Percentiles rank a stretch among this genome's conserved stretches.
Evolutionary conservation across 106 monocot species (phyloP).

Genomic region (Agapanthus africanus): DNA sequence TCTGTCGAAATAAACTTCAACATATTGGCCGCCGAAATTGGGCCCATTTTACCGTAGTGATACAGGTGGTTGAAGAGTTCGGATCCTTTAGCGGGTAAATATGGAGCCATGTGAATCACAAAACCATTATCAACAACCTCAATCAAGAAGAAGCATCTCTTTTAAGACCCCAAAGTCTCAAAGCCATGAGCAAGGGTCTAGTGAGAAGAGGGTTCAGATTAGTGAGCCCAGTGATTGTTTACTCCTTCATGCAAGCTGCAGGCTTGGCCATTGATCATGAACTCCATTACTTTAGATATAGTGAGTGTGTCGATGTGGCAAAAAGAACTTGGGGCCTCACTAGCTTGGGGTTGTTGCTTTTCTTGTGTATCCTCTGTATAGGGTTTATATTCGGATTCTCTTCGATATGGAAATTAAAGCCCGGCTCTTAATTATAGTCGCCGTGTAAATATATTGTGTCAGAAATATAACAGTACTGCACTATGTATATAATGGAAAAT

Average conservation of each 20-base stretch:
- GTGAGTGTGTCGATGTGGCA: slow-evolving; percentile 18
- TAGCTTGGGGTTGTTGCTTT: background rate
- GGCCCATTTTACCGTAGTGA: no score
- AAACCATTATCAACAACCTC: slow-evolving; percentile 23
- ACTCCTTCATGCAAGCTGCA: slow-evolving; percentile 52
- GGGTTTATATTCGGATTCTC: no score
- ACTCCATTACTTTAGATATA: slow-evolving; percentile 29
- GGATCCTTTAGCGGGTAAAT: slow-evolving; percentile 42
- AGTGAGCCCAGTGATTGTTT: slow-evolving; percentile 33
- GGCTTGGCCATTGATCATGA: slow-evolving; percentile 46
- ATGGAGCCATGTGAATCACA: slow-evolving; percentile 49
- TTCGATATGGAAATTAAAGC: no score
- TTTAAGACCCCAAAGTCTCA: slow-evolving; percentile 39
- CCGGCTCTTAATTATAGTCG: no score
- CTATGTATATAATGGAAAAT: no score
- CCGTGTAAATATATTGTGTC: no score
- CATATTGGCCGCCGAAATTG: no score
- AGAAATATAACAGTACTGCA: no score
- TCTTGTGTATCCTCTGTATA: no score
- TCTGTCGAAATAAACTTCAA: no score
- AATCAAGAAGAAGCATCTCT: slow-evolving; percentile 2
- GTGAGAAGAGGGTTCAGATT: slow-evolving; percentile 33
- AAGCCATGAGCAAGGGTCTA: slow-evolving; percentile 39
- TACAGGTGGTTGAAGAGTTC: slow-evolving; percentile 39
- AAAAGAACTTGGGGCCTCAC: background rate